A percentile compares a stretch with the other conserved stretches of the same genome.
Evolutionary conservation across 345 rosid species (phyloP).

Genomic region (Aurinia saxatilis): DNA sequence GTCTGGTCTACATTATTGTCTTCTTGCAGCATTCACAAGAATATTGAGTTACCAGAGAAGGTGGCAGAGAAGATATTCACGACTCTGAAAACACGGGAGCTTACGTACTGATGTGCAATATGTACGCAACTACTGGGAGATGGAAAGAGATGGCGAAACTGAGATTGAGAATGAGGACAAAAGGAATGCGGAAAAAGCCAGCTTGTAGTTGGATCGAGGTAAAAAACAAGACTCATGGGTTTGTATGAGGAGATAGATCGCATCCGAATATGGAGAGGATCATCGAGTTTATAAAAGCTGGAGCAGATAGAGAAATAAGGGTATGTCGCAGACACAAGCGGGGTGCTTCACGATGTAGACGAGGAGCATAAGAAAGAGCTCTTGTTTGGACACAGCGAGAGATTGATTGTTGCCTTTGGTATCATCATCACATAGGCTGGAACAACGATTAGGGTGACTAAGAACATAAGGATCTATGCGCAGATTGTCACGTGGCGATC

Average conservation of each 20-base stretch:
- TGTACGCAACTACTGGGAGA: slow-evolving; percentile 57
- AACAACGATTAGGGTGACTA: slow-evolving; percentile 60
- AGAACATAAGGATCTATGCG: slow-evolving; percentile 60
- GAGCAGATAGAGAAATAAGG: slow-evolving; percentile 72
- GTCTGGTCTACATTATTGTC: slow-evolving; percentile 68
- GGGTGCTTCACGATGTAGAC: slow-evolving; percentile 63
- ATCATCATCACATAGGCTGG: slow-evolving; percentile 56
- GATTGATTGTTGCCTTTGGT: slow-evolving; percentile 68
- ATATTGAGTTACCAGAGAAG: slow-evolving; percentile 65
- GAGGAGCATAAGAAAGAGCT: slow-evolving; percentile 65
- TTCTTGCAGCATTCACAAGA: slow-evolving; percentile 72
- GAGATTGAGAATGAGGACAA: slow-evolving; percentile 42
- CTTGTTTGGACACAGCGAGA: slow-evolving; percentile 56
- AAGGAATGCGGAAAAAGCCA: slow-evolving; percentile 57
- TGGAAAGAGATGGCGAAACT: slow-evolving; percentile 57
- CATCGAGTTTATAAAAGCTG: slow-evolving; percentile 34
- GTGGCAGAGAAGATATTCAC: slow-evolving; percentile 48
- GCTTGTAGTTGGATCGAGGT: slow-evolving; percentile 90
- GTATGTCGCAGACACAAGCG: slow-evolving; percentile 54
- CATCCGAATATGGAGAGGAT: slow-evolving; percentile 46
- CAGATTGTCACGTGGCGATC: slow-evolving; percentile 61
- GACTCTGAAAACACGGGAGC: slow-evolving; percentile 69
- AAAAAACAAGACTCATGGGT: slow-evolving; percentile 53
- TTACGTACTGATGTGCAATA: slow-evolving; percentile 62
- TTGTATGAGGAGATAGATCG: slow-evolving; percentile 66